phyloP scores from a whole-genome alignment of 1,284 basidiomycete species.

The Cutaneotrichosporon sp. region DNA sequence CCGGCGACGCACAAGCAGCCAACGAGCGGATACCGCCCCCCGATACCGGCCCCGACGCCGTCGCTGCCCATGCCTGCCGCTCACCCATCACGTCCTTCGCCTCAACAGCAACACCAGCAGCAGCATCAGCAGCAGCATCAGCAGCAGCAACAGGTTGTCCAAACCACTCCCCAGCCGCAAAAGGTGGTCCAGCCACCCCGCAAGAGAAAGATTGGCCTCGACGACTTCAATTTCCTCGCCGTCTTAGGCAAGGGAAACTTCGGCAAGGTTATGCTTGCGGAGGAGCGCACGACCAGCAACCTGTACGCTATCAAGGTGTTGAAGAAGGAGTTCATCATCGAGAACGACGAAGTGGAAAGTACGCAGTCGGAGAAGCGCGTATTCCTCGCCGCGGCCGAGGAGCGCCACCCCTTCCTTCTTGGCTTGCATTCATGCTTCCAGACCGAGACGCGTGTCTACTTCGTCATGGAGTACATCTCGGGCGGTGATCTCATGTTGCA shows the following conservation, averaged over 20 bases:
- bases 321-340: conserved; percentile 99
- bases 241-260: conserved; percentile 99
- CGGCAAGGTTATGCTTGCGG: conserved; percentile 99
- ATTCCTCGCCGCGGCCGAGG: conserved; percentile 89
- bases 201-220: conserved; percentile 85
- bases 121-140: conserved; percentile 3
- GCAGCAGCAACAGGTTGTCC: conserved; percentile 6
- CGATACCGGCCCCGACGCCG: background rate
- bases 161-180: conserved; percentile 5
- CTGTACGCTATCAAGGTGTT: conserved; percentile 99
- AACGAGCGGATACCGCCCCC: conserved; percentile 12
- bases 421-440: conserved; percentile 99
- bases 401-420: conserved; percentile 95
- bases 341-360: conserved; percentile 99
- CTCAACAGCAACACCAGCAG: conserved; percentile 7
- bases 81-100: conserved; percentile 11
- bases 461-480: conserved; percentile 73
- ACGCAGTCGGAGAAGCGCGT: conserved; percentile 99
- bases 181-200: conserved; percentile 20
- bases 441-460: conserved; percentile 92
- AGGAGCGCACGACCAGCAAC: conserved; percentile 86
- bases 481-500: conserved; percentile 77
- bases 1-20: conserved; percentile 19
- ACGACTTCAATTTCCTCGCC: conserved; percentile 99
- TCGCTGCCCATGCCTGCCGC: conserved; percentile 1